These are phyloP conservation scores for Ilyonectria robusta DNA, from an alignment of 2,329 filamentous ascomycete genomes.

Conservation along the genomic window DNA sequence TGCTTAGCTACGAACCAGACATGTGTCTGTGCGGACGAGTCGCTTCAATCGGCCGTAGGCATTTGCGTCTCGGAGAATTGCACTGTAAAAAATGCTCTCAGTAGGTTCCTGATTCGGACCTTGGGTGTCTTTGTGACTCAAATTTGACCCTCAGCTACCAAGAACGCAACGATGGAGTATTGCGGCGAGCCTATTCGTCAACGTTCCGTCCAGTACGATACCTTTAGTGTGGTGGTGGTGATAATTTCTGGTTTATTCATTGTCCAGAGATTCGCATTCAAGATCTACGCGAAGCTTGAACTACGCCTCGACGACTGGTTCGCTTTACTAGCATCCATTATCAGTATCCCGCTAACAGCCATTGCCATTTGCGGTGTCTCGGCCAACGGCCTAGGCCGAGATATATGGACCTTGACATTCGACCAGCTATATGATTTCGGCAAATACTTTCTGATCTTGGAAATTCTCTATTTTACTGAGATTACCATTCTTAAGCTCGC, in stretches of 20 bases:
- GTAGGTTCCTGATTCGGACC: too few species aligned
- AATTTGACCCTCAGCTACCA: not conserved
- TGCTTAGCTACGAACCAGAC: too few species aligned
- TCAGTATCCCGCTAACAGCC: not conserved
- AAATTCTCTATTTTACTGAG: conserved; percentile 19
- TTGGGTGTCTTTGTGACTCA: too few species aligned
- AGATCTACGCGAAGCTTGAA: not conserved
- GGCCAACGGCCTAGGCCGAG: conserved; percentile 20
- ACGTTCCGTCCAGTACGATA: not conserved
- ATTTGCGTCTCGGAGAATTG: too few species aligned
- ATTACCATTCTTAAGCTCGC: conserved; percentile 28
- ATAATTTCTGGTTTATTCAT: not conserved
- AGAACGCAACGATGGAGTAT: not conserved
- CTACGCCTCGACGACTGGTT: conserved; percentile 2
- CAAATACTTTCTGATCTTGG: conserved; percentile 17
- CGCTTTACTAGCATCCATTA: not conserved
- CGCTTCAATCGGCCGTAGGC: too few species aligned
- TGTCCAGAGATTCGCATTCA: not conserved
- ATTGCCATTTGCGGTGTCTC: conserved; percentile 12
- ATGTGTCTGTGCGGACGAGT: too few species aligned
- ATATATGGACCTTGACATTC: conserved; percentile 18
- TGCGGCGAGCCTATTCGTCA: not conserved
- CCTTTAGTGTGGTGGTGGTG: not conserved
- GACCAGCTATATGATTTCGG: not conserved
- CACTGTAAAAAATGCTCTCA: too few species aligned